Evolutionary conservation across 164 flowering plant species (phyloP), one percentile per base, ranked within the genome.

Genomic region (Taxillus chinensis): DNA sequence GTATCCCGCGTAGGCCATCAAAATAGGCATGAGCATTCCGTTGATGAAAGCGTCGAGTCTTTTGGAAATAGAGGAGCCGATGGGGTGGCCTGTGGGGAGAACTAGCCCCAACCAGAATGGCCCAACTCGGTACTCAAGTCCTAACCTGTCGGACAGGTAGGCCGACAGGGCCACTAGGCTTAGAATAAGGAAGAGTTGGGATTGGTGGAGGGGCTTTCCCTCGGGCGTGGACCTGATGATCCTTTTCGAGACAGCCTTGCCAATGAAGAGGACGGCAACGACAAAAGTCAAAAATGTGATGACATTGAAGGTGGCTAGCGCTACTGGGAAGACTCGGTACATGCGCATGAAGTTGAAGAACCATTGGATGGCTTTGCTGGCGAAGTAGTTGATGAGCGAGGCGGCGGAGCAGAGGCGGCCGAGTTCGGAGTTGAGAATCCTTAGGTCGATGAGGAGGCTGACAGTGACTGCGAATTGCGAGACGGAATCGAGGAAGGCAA

Each of bases 311-410:
- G 41, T 41, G 41, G 16, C 59, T 43, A 6, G 46, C 10, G 10
- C 27, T 27, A 27, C 27, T 0, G 27, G 27, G 27, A 27, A 27
- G 27, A 27, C 27, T 27, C 27, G 27, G 27, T 27, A 27, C 27
- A 27, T 27, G 27, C 27, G 27, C 27, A 27, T 27, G 27, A 27
- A 27, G 27, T 27, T 27, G 27, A 27, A 27, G 27, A 27, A 27
- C 27, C 27, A 27, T 27, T 27, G 27, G 27, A 27, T 27, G 27
- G 27, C 27, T 27, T 27, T 27, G 27, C 54, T 27, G 27, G 27
- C 1, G 13, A 11, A 8, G 51, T 48, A 11, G 13, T 14, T 48
- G 13, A 48, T 11, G 75, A 7, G 13, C 41, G 67, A 55, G 73
- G 7, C 37, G 65, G 75, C 17, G 12, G 39, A 7, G 4, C 39